Evolutionary conservation across 2,329 filamentous ascomycete species (phyloP).

Genomic region (Penicillium capsulatum): DNA sequence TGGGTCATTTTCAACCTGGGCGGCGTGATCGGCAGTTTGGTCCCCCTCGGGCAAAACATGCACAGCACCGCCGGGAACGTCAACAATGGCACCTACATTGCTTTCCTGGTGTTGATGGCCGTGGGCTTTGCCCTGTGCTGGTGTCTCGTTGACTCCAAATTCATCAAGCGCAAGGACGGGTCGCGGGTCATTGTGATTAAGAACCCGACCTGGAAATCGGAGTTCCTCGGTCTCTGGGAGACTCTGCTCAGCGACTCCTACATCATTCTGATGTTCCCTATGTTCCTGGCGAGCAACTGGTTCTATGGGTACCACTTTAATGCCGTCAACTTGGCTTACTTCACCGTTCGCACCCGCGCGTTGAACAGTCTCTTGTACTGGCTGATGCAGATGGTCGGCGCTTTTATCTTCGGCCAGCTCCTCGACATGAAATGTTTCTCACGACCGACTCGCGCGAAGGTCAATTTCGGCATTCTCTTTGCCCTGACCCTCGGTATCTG

Average conservation of each 20-base stretch:
- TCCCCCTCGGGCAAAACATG: conserved; percentile 47
- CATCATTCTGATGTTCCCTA: conserved; percentile 71
- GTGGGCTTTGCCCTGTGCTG: conserved; percentile 66
- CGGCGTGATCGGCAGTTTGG: conserved; percentile 75
- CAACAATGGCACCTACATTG: conserved; percentile 77
- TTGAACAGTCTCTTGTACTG: conserved; percentile 79
- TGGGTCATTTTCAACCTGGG: conserved; percentile 96
- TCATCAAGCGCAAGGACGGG: conserved; percentile 71
- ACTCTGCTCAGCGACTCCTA: conserved; percentile 67
- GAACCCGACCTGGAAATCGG: conserved; percentile 79
- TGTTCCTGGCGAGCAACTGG: conserved; percentile 77
- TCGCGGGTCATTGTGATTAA: conserved; percentile 82
- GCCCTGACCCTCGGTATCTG: conserved; percentile 71
- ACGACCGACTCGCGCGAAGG: conserved; percentile 65
- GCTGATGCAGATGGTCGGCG: conserved; percentile 71
- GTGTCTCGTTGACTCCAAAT: conserved; percentile 65
- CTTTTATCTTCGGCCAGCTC: conserved; percentile 65
- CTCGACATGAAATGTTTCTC: conserved; percentile 60
- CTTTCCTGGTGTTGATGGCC: conserved; percentile 79
- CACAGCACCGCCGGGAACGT: conserved; percentile 40
- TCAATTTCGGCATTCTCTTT: conserved; percentile 59
- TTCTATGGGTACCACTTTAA: conserved; percentile 80
- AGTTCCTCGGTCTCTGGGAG: conserved; percentile 70
- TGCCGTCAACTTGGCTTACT: conserved; percentile 64
- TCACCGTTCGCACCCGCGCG: conserved; percentile 70